Conservation (phyloP, 257 asterid genomes). For the Solanum appendiculatum region DNA sequence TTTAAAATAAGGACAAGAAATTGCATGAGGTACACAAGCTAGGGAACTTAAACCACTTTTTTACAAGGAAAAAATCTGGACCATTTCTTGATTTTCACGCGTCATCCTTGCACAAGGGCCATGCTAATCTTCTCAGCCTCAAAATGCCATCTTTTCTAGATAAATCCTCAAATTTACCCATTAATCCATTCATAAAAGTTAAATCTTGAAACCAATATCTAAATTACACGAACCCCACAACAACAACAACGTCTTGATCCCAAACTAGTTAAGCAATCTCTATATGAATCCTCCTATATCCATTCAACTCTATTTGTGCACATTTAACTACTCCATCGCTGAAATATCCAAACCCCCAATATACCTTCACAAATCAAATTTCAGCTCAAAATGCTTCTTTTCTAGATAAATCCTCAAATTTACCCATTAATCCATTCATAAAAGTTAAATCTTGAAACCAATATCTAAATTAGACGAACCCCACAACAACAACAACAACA, state of each 20-base stretch:
- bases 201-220: background rate
- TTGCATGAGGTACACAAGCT: background rate
- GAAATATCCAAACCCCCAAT: background rate
- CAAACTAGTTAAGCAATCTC: background rate
- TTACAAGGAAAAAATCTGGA: background rate
- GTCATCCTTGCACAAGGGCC: conserved; percentile 40
- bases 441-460: background rate
- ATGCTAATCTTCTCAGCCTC: conserved; percentile 26
- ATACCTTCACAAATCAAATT: background rate
- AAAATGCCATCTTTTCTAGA: background rate
- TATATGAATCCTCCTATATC: background rate
- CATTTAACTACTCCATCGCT: background rate
- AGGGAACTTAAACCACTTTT: background rate
- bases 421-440: background rate
- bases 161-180: background rate
- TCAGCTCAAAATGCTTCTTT: background rate
- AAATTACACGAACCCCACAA: background rate
- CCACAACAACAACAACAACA: too few species aligned
- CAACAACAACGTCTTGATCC: background rate
- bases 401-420: background rate
- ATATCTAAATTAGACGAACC: background rate
- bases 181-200: background rate
- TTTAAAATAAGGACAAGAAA: background rate
- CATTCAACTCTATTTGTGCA: background rate
- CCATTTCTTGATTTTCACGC: conserved; percentile 28